phyloP scores from a whole-genome alignment of 1,284 basidiomycete species.

The Apiotrichum akiyoshidainum region DNA sequence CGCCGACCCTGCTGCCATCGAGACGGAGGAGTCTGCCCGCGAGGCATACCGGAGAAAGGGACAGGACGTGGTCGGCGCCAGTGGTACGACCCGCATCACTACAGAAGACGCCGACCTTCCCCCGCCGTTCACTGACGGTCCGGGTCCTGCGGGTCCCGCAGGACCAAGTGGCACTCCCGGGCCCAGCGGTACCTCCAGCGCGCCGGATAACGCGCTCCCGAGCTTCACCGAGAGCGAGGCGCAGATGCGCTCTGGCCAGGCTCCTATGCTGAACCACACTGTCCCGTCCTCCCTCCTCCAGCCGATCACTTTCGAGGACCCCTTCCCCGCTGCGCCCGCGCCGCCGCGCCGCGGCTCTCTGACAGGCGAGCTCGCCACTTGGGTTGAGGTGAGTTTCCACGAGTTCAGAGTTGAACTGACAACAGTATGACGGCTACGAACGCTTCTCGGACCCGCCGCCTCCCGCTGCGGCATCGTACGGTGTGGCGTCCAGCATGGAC shows the following conservation, averaged over 20 bases:
- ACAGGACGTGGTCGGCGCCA: slow-evolving; percentile 42
- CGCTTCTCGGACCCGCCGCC: slow-evolving; percentile 50
- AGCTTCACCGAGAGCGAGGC: slow-evolving; percentile 42
- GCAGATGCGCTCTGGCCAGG: slow-evolving; percentile 36
- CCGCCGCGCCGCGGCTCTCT: slow-evolving; percentile 10
- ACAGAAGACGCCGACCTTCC: slow-evolving; percentile 17
- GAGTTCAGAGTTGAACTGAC: not conserved
- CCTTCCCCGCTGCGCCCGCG: not conserved
- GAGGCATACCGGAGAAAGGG: slow-evolving; percentile 50
- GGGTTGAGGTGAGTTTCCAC: slow-evolving; percentile 40
- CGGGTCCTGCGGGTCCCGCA: slow-evolving; percentile 4
- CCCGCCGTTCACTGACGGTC: slow-evolving; percentile 38
- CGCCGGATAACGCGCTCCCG: slow-evolving; percentile 25
- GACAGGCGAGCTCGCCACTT: slow-evolving; percentile 40
- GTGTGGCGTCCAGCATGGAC: slow-evolving; percentile 46
- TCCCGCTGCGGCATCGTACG: slow-evolving; percentile 38
- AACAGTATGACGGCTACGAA: slow-evolving; percentile 51
- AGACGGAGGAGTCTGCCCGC: slow-evolving; percentile 31
- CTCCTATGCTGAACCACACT: slow-evolving; percentile 17
- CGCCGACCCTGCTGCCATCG: not conserved
- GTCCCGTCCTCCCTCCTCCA: slow-evolving; percentile 29
- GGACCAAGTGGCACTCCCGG: not conserved
- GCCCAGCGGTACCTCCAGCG: slow-evolving; percentile 12
- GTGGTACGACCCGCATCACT: slow-evolving; percentile 30
- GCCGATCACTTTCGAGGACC: slow-evolving; percentile 21